Conservation (phyloP, 805 yeast species). For the Ogataea kodamae region DNA sequence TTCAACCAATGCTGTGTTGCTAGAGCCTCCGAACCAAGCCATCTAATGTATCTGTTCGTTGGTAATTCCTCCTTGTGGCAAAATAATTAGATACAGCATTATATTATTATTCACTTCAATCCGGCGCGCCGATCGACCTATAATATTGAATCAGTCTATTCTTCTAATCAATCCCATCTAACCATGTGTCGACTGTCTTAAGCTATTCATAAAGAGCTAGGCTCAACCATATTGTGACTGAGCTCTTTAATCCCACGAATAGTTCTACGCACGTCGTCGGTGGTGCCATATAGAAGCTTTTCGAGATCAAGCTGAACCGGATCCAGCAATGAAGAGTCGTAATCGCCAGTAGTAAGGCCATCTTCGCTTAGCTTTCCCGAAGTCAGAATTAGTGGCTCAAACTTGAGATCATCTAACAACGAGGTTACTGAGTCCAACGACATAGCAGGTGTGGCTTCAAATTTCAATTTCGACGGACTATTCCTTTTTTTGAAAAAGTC, state of each 20-base stretch:
- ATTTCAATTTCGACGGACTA: not conserved
- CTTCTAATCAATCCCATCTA: slow-evolving; percentile 5
- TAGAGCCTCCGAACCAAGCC: slow-evolving; percentile 50
- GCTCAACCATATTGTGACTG: not conserved
- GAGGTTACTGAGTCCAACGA: slow-evolving; percentile 1
- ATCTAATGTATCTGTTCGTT: too few species aligned
- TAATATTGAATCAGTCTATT: too few species aligned
- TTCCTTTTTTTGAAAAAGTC: slow-evolving; percentile 4
- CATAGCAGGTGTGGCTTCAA: not conserved
- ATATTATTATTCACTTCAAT: not conserved
- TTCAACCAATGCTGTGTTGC: slow-evolving; percentile 44
- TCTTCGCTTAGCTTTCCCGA: not conserved
- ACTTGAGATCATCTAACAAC: slow-evolving; percentile 1
- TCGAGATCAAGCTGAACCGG: slow-evolving; percentile 1
- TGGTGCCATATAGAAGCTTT: slow-evolving; percentile 1
- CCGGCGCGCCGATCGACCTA: slow-evolving; percentile 16
- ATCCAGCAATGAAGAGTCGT: slow-evolving; percentile 1
- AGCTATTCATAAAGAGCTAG: too few species aligned
- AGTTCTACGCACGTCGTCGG: slow-evolving; percentile 2
- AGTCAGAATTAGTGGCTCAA: slow-evolving; percentile 1
- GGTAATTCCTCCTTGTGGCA: slow-evolving; percentile 7
- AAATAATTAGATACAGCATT: slow-evolving; percentile 2
- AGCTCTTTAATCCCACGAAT: not conserved
- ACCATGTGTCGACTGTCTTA: too few species aligned
- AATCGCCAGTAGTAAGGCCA: not conserved